Conservation (phyloP, 371 early-diverging fungal species). For the Mycotypha africana region DNA sequence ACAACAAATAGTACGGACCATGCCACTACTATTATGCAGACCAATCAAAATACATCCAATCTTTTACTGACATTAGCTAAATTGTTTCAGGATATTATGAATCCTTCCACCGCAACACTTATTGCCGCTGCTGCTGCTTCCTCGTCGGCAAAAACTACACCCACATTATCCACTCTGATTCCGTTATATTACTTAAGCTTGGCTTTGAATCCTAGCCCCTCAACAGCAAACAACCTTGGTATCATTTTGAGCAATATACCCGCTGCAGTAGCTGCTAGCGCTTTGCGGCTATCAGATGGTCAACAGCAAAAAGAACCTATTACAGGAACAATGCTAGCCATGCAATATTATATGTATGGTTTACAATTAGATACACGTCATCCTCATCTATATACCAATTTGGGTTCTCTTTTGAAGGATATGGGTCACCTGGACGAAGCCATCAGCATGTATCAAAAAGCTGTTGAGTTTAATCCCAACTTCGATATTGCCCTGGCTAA, state of each 20-base stretch:
- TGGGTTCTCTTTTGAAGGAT: slow-evolving; percentile 86
- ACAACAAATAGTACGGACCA: slow-evolving; percentile 12
- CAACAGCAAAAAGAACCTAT: slow-evolving; percentile 21
- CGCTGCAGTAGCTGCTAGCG: slow-evolving; percentile 48
- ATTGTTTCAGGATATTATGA: slow-evolving; percentile 75
- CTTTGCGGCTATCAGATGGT: slow-evolving; percentile 27
- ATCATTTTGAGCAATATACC: slow-evolving; percentile 74
- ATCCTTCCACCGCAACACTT: slow-evolving; percentile 37
- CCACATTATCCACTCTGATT: slow-evolving; percentile 61
- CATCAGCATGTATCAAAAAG: slow-evolving; percentile 84
- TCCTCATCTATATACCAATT: slow-evolving; percentile 86
- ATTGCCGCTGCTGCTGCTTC: slow-evolving; percentile 36
- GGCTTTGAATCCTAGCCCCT: slow-evolving; percentile 77
- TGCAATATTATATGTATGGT: slow-evolving; percentile 86
- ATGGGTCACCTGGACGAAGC: slow-evolving; percentile 82
- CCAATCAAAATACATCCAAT: slow-evolving; percentile 73
- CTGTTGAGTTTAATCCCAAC: slow-evolving; percentile 78
- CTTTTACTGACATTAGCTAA: slow-evolving; percentile 82
- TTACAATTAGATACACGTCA: slow-evolving; percentile 78
- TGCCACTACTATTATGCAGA: slow-evolving; percentile 43
- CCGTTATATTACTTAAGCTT: slow-evolving; percentile 82
- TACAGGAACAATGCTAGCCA: slow-evolving; percentile 63
- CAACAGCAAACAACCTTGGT: slow-evolving; percentile 87
- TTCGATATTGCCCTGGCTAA: slow-evolving; percentile 92
- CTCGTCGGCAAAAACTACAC: slow-evolving; percentile 32